phyloP scores from a whole-genome alignment of 148 eudicot genomes.

The Drosera capensis region DNA sequence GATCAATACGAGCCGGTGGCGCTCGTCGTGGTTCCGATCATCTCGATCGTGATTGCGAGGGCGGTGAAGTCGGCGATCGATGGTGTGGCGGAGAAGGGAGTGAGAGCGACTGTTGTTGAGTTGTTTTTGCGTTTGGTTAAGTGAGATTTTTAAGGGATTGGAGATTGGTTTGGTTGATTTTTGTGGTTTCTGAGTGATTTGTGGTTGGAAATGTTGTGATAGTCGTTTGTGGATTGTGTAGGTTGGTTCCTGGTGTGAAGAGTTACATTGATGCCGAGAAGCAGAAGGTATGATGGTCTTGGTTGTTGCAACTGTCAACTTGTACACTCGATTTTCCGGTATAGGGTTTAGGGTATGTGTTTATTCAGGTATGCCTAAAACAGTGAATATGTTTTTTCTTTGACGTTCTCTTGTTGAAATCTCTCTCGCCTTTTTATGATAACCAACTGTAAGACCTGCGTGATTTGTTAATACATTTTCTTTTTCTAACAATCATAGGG shows the following conservation, averaged over 20 bases:
- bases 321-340: background rate
- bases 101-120: constrained; percentile 35
- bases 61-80: constrained; percentile 24
- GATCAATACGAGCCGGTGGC: constrained; percentile 55
- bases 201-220: background rate
- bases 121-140: constrained; percentile 45
- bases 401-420: background rate
- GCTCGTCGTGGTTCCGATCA: constrained; percentile 37
- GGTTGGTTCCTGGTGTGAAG: constrained; percentile 76
- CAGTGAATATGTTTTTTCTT: background rate
- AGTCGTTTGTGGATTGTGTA: constrained; percentile 9
- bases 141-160: constrained; percentile 19
- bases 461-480: too few species aligned
- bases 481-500: too few species aligned
- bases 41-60: constrained; percentile 37
- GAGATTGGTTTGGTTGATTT: background rate
- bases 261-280: constrained; percentile 72
- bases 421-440: background rate
- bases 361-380: background rate
- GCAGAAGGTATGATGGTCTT: constrained; percentile 75
- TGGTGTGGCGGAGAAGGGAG: constrained; percentile 39
- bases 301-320: too few species aligned
- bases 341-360: background rate
- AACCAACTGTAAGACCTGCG: too few species aligned
- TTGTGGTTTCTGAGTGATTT: background rate